Evolutionary conservation across 2,329 filamentous ascomycete genomes (phyloP).

Genomic region (Lasiodiplodia citricola): DNA sequence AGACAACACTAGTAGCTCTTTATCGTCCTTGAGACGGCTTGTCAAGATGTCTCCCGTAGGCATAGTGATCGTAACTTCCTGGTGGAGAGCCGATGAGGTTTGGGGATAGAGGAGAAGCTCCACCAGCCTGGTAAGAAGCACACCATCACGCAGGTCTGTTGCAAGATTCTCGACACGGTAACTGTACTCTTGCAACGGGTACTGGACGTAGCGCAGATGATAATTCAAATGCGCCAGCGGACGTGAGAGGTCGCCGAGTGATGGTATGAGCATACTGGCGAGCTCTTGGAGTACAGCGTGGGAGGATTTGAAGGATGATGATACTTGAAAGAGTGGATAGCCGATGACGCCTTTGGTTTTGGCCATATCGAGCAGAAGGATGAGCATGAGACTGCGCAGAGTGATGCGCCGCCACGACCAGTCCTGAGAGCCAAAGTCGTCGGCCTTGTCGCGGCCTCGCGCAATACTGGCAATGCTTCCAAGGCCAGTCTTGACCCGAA

Average conservation of each 20-base stretch:
- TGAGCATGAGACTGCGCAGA: conserved; percentile 64
- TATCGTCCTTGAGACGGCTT: conserved; percentile 40
- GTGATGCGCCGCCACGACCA: conserved; percentile 62
- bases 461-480: conserved; percentile 47
- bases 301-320: conserved; percentile 63
- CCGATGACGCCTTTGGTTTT: conserved; percentile 47
- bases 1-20: conserved; percentile 56
- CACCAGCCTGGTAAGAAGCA: conserved; percentile 63
- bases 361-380: conserved; percentile 63
- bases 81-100: conserved; percentile 37
- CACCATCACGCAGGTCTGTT: conserved; percentile 66
- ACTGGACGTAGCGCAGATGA: conserved; percentile 59
- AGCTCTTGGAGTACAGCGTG: conserved; percentile 58
- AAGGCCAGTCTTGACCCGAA: conserved; percentile 43
- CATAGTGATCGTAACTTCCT: conserved; percentile 52
- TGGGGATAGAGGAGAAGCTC: conserved; percentile 61
- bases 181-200: conserved; percentile 62
- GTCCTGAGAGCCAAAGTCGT: conserved; percentile 49
- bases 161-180: conserved; percentile 66
- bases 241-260: conserved; percentile 62
- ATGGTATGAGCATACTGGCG: conserved; percentile 60
- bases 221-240: conserved; percentile 63
- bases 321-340: conserved; percentile 57
- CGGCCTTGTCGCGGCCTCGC: conserved; percentile 37
- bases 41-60: conserved; percentile 52